Percentiles rank a stretch among this genome's conserved stretches.
Evolutionary conservation across 2,329 filamentous ascomycete genomes (phyloP).

Genomic region (Atkinsonella texensis): DNA sequence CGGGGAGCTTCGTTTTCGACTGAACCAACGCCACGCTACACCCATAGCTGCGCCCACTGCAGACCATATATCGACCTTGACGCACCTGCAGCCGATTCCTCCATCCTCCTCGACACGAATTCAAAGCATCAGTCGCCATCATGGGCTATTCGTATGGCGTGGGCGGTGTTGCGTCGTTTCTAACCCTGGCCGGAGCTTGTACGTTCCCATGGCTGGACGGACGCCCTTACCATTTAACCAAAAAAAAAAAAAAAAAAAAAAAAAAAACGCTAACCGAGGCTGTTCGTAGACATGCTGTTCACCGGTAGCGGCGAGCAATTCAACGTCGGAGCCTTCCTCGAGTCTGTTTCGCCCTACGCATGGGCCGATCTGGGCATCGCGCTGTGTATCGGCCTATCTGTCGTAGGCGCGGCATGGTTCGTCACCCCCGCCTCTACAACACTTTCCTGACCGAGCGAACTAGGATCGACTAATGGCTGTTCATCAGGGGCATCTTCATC

Average conservation of each 20-base stretch:
- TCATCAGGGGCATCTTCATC: slow-evolving; percentile 87
- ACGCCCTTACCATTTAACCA: no score
- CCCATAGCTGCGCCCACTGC: background rate
- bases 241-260: background rate
- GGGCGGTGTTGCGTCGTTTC: slow-evolving; percentile 54
- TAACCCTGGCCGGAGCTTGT: slow-evolving; percentile 70
- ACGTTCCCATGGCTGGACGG: slow-evolving; percentile 24
- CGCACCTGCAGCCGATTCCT: background rate
- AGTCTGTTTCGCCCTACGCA: slow-evolving; percentile 83
- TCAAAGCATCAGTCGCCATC: slow-evolving; percentile 13
- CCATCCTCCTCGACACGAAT: background rate
- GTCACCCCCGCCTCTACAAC: background rate
- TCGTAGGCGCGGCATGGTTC: slow-evolving; percentile 95
- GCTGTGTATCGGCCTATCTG: slow-evolving; percentile 90
- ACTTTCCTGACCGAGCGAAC: slow-evolving; percentile 17
- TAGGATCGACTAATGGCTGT: background rate
- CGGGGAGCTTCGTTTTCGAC: background rate
- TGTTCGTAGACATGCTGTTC: slow-evolving; percentile 82
- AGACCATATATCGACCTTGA: background rate
- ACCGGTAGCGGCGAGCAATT: slow-evolving; percentile 92
- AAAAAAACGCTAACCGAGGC: background rate
- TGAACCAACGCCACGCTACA: background rate
- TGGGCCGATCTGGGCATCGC: slow-evolving; percentile 88
- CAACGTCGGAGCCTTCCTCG: slow-evolving; percentile 92
- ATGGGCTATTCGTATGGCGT: slow-evolving; percentile 67